Evolutionary conservation across 2,329 filamentous ascomycete species (phyloP), one percentile per base, ranked within the genome.

Genomic region (Aspergillus quadrilineatus): DNA sequence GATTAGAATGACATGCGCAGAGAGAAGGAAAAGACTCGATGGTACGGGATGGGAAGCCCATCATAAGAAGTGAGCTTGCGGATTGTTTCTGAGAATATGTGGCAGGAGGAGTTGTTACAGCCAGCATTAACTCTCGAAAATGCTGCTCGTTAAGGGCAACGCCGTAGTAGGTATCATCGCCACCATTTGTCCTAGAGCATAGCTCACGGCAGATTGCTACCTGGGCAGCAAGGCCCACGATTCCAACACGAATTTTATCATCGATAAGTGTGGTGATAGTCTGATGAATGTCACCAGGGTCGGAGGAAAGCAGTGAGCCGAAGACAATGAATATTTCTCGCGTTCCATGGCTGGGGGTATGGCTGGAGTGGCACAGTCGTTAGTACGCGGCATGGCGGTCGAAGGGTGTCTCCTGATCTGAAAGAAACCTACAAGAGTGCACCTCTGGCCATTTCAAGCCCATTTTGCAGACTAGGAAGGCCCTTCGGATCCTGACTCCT

Each of bases 271-370:
- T 83, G 49, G 81, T 79, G 68, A 97, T 91, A 0, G 93, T 97
- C 64, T 92, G 86, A 76, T 96, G 90, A 57, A 99, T 97, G 72
- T 99, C 94, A 58, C 92, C 92, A 0, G 94, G 94, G 68, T 99
- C 94, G 64, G 89, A 89, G 34, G 91, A 93, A 42, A 96, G 83
- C 6, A 99, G 82, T 9, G 93, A 93, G 39, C 94, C 94, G 70
- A 94, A 96, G 48, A 97, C 85, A 57, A 99, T 85, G 36, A 99
- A 85, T 6, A 97, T 87, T 74, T 99, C 94, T 62, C 94, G 82
- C 1, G 94, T 99, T 46, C 94, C 93, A 70, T 99, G 94, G 15
- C 88, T 89, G 1, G 94, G 94, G 1, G 93, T 89, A 74, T 97
- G 91, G 67, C 90, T 89, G 65, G 60, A 8, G 43, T 45, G 44